Evolutionary conservation across 371 early-diverging fungal species (phyloP).

Genomic region (Lichtheimia ramosa): DNA sequence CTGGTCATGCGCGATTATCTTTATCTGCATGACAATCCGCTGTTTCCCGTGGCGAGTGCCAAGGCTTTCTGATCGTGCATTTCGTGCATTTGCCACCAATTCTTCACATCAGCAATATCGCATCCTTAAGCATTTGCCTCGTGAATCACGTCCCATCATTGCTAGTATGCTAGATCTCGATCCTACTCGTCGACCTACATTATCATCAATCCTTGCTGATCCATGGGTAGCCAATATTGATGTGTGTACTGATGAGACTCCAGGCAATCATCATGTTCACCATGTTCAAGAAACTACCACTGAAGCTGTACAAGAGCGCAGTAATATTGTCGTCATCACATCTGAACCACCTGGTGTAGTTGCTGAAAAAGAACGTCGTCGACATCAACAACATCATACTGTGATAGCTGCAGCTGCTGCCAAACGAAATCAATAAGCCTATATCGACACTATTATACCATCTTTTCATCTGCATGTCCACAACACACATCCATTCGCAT

Average conservation of each 20-base stretch:
- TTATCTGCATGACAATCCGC: conserved; percentile 71
- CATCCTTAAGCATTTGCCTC: conserved; percentile 52
- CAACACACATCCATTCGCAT: too few relatives aligned
- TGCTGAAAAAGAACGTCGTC: conserved; percentile 23
- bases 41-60: conserved; percentile 77
- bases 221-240: conserved; percentile 62
- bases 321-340: conserved; percentile 21
- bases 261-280: conserved; percentile 48
- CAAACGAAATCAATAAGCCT: too few relatives aligned
- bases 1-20: conserved; percentile 79
- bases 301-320: conserved; percentile 2
- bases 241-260: conserved; percentile 51
- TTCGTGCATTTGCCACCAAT: conserved; percentile 43
- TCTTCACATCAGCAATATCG: conserved; percentile 41
- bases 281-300: conserved; percentile 32
- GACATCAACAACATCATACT: conserved; percentile 6
- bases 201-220: conserved; percentile 43
- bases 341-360: conserved; percentile 23
- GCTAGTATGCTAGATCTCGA: conserved; percentile 52
- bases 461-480: too few relatives aligned
- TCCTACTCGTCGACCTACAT: conserved; percentile 46
- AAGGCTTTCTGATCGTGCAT: conserved; percentile 50
- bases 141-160: conserved; percentile 45
- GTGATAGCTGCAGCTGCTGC: not conserved
- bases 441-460: too few relatives aligned